Conservation (phyloP, 345 rosid species). For the Theobroma cacao region DNA sequence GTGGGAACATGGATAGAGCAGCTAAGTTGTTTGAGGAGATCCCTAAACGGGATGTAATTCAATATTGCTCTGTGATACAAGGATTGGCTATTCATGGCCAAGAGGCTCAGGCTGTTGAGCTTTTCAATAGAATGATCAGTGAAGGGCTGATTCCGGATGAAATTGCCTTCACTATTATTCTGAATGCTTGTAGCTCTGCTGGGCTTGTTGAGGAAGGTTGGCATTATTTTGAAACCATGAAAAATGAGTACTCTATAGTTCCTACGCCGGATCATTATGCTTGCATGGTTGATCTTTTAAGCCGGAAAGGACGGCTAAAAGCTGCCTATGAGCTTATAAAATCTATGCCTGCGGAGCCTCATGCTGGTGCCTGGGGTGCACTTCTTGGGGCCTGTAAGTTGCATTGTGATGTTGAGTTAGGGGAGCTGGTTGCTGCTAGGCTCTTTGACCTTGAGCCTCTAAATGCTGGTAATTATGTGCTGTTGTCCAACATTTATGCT, state of each 20-base stretch:
- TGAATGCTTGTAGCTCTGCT: constrained; percentile 43
- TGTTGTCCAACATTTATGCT: constrained; percentile 41
- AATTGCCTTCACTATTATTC: constrained; percentile 68
- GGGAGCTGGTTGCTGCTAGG: constrained; percentile 38
- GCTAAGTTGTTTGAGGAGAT: constrained; percentile 12
- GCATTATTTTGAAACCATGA: constrained; percentile 12
- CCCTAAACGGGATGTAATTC: neutral
- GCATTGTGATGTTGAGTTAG: constrained; percentile 28
- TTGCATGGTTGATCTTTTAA: constrained; percentile 16
- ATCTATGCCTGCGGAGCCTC: constrained; percentile 14
- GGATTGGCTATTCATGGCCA: constrained; percentile 18
- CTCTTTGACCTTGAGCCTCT: constrained; percentile 13
- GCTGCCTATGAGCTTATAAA: constrained; percentile 10
- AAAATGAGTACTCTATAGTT: constrained; percentile 18
- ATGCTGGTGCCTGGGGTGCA: constrained; percentile 18
- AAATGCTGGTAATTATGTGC: constrained; percentile 41
- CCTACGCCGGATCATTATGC: constrained; percentile 42
- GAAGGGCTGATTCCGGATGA: constrained; percentile 63
- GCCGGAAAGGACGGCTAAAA: neutral
- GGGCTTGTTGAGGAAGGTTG: constrained; percentile 20
- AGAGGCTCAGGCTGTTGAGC: constrained; percentile 13
- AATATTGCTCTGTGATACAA: constrained; percentile 10
- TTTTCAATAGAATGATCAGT: constrained; percentile 42
- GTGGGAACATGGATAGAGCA: constrained; percentile 43
- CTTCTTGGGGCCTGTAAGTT: constrained; percentile 16